Conservation (phyloP, 148 eudicot genomes). For the Suaeda aralocaspica region DNA sequence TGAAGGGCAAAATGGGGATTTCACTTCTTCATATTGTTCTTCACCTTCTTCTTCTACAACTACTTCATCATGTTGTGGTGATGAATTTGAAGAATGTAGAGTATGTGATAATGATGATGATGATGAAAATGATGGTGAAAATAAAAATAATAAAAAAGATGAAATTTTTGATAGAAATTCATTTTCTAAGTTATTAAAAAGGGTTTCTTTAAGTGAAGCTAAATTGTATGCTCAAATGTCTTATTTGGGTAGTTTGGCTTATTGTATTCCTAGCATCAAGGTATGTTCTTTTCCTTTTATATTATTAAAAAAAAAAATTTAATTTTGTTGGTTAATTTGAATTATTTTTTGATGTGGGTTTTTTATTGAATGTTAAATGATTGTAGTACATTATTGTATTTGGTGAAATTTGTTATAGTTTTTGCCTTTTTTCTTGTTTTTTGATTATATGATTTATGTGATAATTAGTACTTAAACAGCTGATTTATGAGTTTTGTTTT, state of each 20-base stretch:
- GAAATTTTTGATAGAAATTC: conserved; percentile 54
- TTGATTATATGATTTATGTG: not conserved
- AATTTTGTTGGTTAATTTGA: not conserved
- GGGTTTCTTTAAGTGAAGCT: conserved; percentile 73
- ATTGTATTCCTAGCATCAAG: conserved; percentile 79
- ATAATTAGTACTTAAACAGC: not conserved
- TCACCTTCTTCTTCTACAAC: conserved; percentile 21
- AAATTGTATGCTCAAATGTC: conserved; percentile 83
- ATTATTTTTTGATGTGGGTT: not conserved
- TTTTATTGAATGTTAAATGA: not conserved
- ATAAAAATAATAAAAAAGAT: conserved; percentile 3
- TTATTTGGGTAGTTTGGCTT: conserved; percentile 81
- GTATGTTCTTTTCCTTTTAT: conserved; percentile 27
- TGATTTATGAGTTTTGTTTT: not conserved
- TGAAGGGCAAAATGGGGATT: conserved; percentile 23
- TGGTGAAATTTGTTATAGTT: not conserved
- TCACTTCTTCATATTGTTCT: conserved; percentile 18
- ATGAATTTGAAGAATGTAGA: conserved; percentile 38
- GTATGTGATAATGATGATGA: conserved; percentile 42
- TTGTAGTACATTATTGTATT: conserved; percentile 7
- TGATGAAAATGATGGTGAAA: conserved; percentile 34
- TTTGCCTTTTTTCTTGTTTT: not conserved
- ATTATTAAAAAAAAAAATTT: too few relatives aligned
- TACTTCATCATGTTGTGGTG: conserved; percentile 30
- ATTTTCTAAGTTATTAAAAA: conserved; percentile 65